Base-by-base conservation (phyloP, 2,329 filamentous ascomycete species). In the Lasiodiplodia gonubiensis region DNA sequence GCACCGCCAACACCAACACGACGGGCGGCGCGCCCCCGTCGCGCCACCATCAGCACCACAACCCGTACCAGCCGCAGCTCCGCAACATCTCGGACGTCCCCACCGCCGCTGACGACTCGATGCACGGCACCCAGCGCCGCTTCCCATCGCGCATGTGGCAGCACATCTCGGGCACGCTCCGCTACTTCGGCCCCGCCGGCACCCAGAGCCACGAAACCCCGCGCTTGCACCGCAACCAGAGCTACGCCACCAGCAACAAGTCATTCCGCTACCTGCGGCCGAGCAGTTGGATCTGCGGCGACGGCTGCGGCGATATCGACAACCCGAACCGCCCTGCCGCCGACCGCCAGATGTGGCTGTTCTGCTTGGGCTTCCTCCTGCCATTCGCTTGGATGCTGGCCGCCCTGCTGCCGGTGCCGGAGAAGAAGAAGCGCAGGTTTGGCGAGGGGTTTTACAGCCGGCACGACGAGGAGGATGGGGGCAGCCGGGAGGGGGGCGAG, bases 351-450 rank as follows among this genome's bases (percentile, higher is more conserved):
- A 27, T 67, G 25, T 55, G 35, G 35, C 35, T 67, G 25, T 67
- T 67, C 7, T 54, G 49, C 25, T 18, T 67, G 12, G 66, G 66
- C 5, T 67, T 67, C 57, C 11, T 64, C 1, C 12, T 67, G 5
- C 66, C 66, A 14, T 30, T 67, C 4, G 66, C 66, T 25, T 67
- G 66, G 66, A 51, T 67, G 37, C n/a, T 67, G 37, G 66, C 35
- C 14, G 66, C 66, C 11, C 21, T 67, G 21, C 25, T 67, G 61
- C 23, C 25, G 2, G 49, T 64, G 37, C 61, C 49, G 23, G 59
- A 30, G 42, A 49, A 25, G 59, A 25, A 21, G 46, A 33, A 52
- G 25, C 10, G 30, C 3, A 8, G 30, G 30, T 33, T 52, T 12
- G 23, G 23, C 2, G 23, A 14, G 4, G 4, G 49, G 25, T 52